These are phyloP conservation scores for Nitzschia palea DNA, from an alignment of 108 stramenopile species.

Conservation along the genomic window DNA sequence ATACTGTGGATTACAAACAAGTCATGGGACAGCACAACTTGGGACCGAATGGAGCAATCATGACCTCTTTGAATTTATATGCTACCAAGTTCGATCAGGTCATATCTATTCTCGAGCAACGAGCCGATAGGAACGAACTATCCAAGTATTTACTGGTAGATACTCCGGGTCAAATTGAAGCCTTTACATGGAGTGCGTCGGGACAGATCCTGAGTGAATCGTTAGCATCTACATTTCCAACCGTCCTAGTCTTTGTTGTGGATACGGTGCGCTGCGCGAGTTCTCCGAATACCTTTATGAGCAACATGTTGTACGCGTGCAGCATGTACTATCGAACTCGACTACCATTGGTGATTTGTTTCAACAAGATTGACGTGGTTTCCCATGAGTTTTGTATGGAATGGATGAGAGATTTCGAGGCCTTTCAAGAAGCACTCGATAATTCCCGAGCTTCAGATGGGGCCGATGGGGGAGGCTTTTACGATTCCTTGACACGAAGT, in stretches of 20 bases:
- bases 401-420: slow-evolving; percentile 99
- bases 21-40: slow-evolving; percentile 98
- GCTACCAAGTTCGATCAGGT: slow-evolving; percentile 99
- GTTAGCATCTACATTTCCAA: slow-evolving; percentile 94
- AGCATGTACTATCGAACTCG: slow-evolving; percentile 94
- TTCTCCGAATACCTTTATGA: slow-evolving; percentile 98
- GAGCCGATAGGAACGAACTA: slow-evolving; percentile 47
- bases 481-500: slow-evolving; percentile 89
- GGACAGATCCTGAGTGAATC: slow-evolving; percentile 94
- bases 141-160: slow-evolving; percentile 92
- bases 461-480: slow-evolving; percentile 72
- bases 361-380: slow-evolving; percentile 95
- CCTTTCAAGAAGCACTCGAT: slow-evolving; percentile 95
- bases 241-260: slow-evolving; percentile 92
- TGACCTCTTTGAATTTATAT: slow-evolving; percentile 97
- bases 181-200: slow-evolving; percentile 99
- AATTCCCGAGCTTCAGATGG: slow-evolving; percentile 31
- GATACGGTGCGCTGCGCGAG: slow-evolving; percentile 94
- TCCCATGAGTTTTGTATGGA: slow-evolving; percentile 85
- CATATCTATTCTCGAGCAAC: slow-evolving; percentile 86
- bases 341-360: slow-evolving; percentile 91
- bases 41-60: slow-evolving; percentile 99
- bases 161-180: slow-evolving; percentile 99
- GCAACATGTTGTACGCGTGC: slow-evolving; percentile 99
- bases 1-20: slow-evolving; percentile 97